Conservation (phyloP, 2,329 filamentous ascomycete species). For the Diaporthe destruens region DNA sequence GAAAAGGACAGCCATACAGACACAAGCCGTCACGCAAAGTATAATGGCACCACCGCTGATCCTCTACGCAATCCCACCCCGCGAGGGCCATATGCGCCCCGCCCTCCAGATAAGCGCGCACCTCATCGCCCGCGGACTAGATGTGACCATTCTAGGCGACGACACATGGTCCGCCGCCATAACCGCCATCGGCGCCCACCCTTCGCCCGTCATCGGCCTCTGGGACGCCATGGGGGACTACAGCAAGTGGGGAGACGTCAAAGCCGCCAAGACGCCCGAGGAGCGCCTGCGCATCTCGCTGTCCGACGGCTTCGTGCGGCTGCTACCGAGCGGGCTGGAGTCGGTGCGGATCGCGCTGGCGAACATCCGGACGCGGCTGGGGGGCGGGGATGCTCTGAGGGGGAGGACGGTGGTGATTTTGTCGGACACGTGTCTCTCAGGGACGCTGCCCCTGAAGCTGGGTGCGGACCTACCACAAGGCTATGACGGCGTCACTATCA, state of each 20-base stretch:
- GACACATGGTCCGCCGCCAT: slow-evolving; percentile 24
- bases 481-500: background rate
- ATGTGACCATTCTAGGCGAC: slow-evolving; percentile 30
- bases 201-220: slow-evolving; percentile 32
- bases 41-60: slow-evolving; percentile 29
- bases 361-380: slow-evolving; percentile 1
- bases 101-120: slow-evolving; percentile 36
- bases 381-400: background rate
- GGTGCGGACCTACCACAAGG: slow-evolving; percentile 5
- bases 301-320: slow-evolving; percentile 17
- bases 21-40: background rate
- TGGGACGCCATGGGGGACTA: slow-evolving; percentile 26
- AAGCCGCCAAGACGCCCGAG: slow-evolving; percentile 7
- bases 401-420: slow-evolving; percentile 15
- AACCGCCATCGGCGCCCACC: slow-evolving; percentile 25
- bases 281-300: slow-evolving; percentile 26
- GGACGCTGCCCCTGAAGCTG: slow-evolving; percentile 7
- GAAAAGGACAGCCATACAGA: too few relatives aligned
- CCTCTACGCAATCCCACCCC: slow-evolving; percentile 30
- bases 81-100: slow-evolving; percentile 38
- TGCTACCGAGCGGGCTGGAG: slow-evolving; percentile 37
- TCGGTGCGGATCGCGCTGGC: slow-evolving; percentile 23
- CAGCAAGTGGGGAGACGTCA: slow-evolving; percentile 9
- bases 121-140: slow-evolving; percentile 31
- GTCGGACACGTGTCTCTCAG: slow-evolving; percentile 4